Evolutionary conservation across 257 asterid species (phyloP).

Genomic region (Asclepias syriaca): DNA sequence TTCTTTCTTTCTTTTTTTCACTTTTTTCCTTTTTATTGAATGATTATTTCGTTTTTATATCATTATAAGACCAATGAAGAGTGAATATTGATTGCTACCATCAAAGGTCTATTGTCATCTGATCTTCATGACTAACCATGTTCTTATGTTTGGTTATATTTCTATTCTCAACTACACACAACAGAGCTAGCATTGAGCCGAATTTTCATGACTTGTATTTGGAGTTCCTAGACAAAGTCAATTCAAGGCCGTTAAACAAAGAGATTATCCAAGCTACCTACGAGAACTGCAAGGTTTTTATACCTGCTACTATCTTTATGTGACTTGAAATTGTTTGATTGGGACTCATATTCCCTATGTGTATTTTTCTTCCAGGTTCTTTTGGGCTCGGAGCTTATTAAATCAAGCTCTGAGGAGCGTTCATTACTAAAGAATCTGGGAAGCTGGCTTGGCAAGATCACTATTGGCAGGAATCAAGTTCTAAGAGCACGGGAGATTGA

Average conservation of each 20-base stretch:
- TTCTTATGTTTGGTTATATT: constrained; percentile 9
- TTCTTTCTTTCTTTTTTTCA: neutral
- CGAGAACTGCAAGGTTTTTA: constrained; percentile 93
- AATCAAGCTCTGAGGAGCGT: constrained; percentile 93
- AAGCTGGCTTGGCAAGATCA: constrained; percentile 99
- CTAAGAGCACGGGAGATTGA: constrained; percentile 88
- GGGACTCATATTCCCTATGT: constrained; percentile 12
- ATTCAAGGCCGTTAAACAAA: constrained; percentile 63
- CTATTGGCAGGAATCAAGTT: constrained; percentile 92
- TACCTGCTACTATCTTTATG: neutral
- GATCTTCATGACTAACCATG: neutral
- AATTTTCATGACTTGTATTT: constrained; percentile 95
- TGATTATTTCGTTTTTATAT: neutral
- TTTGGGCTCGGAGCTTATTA: constrained; percentile 92
- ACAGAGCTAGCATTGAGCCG: constrained; percentile 96
- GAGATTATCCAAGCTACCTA: constrained; percentile 82
- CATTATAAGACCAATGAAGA: neutral
- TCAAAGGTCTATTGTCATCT: neutral
- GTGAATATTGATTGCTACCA: neutral
- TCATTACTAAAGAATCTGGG: constrained; percentile 91
- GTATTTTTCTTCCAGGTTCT: constrained; percentile 62
- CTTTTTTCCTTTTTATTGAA: neutral
- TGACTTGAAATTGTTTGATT: constrained; percentile 2
- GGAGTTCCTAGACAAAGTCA: constrained; percentile 89
- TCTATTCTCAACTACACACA: constrained; percentile 11